phyloP scores from a whole-genome alignment of 805 yeast species.

The Clavispora vitiphila region DNA sequence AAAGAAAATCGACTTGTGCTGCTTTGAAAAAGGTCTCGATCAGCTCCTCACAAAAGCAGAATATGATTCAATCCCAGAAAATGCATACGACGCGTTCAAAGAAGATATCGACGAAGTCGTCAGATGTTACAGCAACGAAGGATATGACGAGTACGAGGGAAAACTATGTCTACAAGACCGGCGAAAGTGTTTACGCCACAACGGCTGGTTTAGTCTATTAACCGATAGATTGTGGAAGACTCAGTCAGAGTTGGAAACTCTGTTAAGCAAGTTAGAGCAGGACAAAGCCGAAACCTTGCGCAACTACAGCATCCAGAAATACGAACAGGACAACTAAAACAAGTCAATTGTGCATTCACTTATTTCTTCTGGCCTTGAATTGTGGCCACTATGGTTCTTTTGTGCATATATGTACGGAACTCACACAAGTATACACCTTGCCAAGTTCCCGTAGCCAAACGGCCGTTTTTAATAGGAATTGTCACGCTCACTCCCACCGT shows the following conservation, averaged over 20 bases:
- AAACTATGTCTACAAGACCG: slow-evolving; percentile 47
- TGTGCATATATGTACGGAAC: slow-evolving; percentile 60
- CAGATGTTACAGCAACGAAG: slow-evolving; percentile 10
- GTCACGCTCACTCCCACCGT: slow-evolving; percentile 52
- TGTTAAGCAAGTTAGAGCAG: slow-evolving; percentile 23
- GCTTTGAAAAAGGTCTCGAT: slow-evolving; percentile 36
- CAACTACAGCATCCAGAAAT: slow-evolving; percentile 31
- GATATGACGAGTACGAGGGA: slow-evolving; percentile 10
- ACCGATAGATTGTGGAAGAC: slow-evolving; percentile 28
- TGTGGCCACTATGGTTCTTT: slow-evolving; percentile 67
- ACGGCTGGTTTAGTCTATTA: slow-evolving; percentile 42
- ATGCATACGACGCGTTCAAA: slow-evolving; percentile 9
- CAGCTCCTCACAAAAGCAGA: neutral
- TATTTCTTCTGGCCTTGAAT: slow-evolving; percentile 51
- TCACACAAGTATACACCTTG: slow-evolving; percentile 78
- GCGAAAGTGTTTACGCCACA: slow-evolving; percentile 52
- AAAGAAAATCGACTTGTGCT: slow-evolving; percentile 49
- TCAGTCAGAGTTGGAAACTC: slow-evolving; percentile 30
- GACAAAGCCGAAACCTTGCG: slow-evolving; percentile 27
- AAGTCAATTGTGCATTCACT: neutral
- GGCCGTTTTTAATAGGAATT: slow-evolving; percentile 68
- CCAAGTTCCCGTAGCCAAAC: slow-evolving; percentile 75
- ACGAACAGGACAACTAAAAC: slow-evolving; percentile 12
- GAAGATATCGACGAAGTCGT: slow-evolving; percentile 15
- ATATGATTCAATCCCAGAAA: neutral